Conservation (phyloP, 2,329 filamentous ascomycete genomes). For the Trichoderma simmonsii region DNA sequence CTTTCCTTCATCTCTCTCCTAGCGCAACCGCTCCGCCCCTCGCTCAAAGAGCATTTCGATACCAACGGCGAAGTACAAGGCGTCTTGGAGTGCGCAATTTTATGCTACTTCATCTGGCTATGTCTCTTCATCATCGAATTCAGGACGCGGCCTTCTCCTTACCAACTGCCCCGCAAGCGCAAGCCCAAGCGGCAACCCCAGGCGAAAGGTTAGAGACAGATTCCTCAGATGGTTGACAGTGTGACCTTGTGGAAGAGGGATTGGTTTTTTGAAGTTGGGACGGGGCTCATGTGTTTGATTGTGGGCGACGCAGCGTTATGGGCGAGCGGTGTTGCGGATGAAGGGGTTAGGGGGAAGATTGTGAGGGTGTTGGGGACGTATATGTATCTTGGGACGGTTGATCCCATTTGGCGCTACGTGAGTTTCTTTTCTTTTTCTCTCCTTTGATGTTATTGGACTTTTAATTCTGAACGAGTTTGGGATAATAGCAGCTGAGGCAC, state of each 20-base stretch:
- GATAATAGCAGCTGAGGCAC: background rate
- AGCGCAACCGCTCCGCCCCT: background rate
- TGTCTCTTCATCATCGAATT: background rate
- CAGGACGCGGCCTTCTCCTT: background rate
- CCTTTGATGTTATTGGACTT: background rate
- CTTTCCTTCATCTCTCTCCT: background rate
- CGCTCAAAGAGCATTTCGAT: background rate
- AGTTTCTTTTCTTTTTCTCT: background rate
- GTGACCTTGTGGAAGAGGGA: background rate
- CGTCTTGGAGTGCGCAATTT: background rate
- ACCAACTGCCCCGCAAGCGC: background rate
- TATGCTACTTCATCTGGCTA: background rate
- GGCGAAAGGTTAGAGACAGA: background rate
- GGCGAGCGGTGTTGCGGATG: background rate
- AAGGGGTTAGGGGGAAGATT: background rate
- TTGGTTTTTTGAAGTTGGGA: background rate
- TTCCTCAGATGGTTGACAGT: no score
- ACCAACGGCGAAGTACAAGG: background rate
- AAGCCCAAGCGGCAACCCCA: no score
- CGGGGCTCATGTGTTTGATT: constrained; percentile 8
- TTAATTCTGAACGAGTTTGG: background rate
- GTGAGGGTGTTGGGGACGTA: constrained; percentile 24
- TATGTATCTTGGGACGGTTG: constrained; percentile 24
- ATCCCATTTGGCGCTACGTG: constrained; percentile 25
- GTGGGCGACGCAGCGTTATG: constrained; percentile 6